Evolutionary conservation across 108 stramenopile species (phyloP).

Genomic region (Nitzschia sp.): DNA sequence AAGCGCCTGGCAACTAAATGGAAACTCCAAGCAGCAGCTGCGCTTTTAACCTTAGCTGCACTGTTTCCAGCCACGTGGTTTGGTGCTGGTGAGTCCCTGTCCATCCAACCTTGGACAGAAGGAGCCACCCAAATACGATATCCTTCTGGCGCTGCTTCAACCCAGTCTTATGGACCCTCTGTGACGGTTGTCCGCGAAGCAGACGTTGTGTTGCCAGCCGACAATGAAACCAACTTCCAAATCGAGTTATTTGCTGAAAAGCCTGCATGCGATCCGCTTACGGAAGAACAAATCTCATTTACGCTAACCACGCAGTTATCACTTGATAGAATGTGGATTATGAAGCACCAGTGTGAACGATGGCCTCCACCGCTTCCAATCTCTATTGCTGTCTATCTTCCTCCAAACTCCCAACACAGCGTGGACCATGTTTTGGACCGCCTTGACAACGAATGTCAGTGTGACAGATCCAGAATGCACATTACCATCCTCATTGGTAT

Average conservation of each 20-base stretch:
- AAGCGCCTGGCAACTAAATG: no score
- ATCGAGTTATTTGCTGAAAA: background rate
- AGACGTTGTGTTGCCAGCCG: background rate
- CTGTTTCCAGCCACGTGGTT: no score
- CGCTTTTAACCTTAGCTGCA: no score
- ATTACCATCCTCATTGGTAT: background rate
- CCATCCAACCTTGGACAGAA: no score
- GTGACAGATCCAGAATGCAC: constrained; percentile 2
- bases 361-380: constrained; percentile 43
- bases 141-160: no score
- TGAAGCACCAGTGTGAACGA: constrained; percentile 54
- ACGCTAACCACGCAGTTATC: constrained; percentile 53
- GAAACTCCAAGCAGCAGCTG: no score
- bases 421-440: background rate
- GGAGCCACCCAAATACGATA: no score
- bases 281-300: constrained; percentile 33
- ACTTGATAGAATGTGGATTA: constrained; percentile 60
- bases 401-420: background rate
- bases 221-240: constrained; percentile 1
- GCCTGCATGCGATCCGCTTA: constrained; percentile 7
- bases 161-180: background rate
- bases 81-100: no score
- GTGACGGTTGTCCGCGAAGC: background rate
- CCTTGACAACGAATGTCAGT: background rate
- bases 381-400: constrained; percentile 35